Evolutionary conservation across 805 yeast species (phyloP).

Genomic region (Zygosaccharomyces lentus): DNA sequence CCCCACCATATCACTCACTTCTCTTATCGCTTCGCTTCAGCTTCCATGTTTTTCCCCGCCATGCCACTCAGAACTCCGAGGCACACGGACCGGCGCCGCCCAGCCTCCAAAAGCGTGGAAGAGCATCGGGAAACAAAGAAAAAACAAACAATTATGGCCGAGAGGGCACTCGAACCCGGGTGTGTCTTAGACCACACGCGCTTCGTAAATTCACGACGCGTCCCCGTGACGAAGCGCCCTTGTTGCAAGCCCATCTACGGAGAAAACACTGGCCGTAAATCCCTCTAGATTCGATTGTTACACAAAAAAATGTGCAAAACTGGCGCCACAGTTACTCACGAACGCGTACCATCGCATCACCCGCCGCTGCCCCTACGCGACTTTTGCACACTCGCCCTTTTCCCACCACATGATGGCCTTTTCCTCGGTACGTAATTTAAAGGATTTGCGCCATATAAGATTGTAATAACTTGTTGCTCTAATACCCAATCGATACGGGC

Average conservation of each 20-base stretch:
- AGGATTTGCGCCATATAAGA: background rate
- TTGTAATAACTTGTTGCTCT: background rate
- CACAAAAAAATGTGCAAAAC: background rate
- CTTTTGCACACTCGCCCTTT: too few species aligned
- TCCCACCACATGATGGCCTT: background rate
- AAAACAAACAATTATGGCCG: constrained; percentile 10
- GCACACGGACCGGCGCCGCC: too few species aligned
- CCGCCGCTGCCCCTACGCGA: too few species aligned
- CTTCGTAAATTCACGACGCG: constrained; percentile 12
- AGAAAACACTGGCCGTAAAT: background rate
- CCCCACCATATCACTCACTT: background rate
- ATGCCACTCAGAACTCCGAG: too few species aligned
- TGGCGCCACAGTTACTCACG: background rate
- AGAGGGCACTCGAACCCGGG: constrained; percentile 27
- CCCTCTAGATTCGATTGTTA: background rate
- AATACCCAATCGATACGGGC: background rate
- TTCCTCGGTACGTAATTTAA: background rate
- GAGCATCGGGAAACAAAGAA: background rate
- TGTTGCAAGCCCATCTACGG: background rate
- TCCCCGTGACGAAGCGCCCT: background rate
- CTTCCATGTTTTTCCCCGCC: too few species aligned
- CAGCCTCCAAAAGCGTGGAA: too few species aligned
- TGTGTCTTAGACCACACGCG: constrained; percentile 15
- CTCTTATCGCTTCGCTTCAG: background rate
- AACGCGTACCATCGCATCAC: background rate